Evolutionary conservation across 1,284 basidiomycete genomes (phyloP).

Genomic region (Ceratobasidium papillatum): DNA sequence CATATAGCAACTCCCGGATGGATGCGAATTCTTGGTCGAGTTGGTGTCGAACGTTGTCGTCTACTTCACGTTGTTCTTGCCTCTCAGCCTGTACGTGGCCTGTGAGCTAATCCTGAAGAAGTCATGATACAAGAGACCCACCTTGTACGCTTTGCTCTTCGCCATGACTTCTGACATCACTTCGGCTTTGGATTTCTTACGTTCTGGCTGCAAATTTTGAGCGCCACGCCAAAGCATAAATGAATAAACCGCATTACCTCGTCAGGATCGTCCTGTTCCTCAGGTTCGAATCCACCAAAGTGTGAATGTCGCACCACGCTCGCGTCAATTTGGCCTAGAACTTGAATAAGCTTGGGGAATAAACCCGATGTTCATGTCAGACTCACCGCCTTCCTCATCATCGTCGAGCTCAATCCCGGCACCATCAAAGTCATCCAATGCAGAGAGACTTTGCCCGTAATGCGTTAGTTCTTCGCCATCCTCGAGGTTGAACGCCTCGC

Average conservation of each 20-base stretch:
- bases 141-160: conserved; percentile 96
- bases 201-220: conserved; percentile 62
- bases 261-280: conserved; percentile 64
- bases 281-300: conserved; percentile 89
- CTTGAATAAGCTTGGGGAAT: conserved; percentile 45
- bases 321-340: conserved; percentile 69
- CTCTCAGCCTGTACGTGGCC: conserved; percentile 69
- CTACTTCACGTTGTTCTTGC: conserved; percentile 87
- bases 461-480: conserved; percentile 92
- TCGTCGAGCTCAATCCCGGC: conserved; percentile 76
- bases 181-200: conserved; percentile 92
- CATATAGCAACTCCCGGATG: conserved; percentile 79
- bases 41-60: conserved; percentile 86
- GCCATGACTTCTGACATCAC: conserved; percentile 99
- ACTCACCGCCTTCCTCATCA: conserved; percentile 71
- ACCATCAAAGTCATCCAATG: conserved; percentile 87
- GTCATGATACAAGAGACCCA: conserved; percentile 50
- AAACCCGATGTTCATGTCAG: conserved; percentile 46
- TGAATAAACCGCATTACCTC: conserved; percentile 51
- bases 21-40: conserved; percentile 90
- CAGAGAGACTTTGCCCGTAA: conserved; percentile 87
- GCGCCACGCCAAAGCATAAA: not conserved
- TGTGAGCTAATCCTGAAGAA: conserved; percentile 1
- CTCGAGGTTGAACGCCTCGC: conserved; percentile 86
- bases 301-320: conserved; percentile 73